Percentiles rank a stretch among this genome's conserved stretches.
phyloP scores from a whole-genome alignment of 768 basidiomycete species.

The Cubamyces lactineus region DNA sequence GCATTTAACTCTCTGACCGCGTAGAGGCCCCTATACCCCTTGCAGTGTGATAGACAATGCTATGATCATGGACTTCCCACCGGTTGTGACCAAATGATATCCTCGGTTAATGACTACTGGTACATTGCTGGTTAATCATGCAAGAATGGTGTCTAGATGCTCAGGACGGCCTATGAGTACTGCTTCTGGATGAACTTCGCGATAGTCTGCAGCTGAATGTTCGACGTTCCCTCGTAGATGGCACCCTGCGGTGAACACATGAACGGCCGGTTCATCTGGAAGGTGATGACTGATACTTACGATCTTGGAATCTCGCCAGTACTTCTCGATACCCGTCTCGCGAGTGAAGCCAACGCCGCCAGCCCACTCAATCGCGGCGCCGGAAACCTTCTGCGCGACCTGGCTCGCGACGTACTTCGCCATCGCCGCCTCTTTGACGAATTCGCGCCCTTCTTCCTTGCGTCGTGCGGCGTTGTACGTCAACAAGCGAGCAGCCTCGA shows the following conservation, averaged over 20 bases:
- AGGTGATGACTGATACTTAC: slow-evolving; percentile 48
- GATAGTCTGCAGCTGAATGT: slow-evolving; percentile 97
- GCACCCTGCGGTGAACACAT: slow-evolving; percentile 58
- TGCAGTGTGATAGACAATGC: too few species aligned
- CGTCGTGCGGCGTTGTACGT: slow-evolving; percentile 97
- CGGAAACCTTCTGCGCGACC: slow-evolving; percentile 86
- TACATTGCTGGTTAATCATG: neutral
- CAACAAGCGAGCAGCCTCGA: slow-evolving; percentile 86
- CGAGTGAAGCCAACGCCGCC: slow-evolving; percentile 92
- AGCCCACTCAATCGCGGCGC: slow-evolving; percentile 94
- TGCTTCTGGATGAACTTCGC: slow-evolving; percentile 89
- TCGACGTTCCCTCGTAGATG: slow-evolving; percentile 95
- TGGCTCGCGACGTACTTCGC: slow-evolving; percentile 93
- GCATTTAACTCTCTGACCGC: neutral
- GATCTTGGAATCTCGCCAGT: slow-evolving; percentile 95
- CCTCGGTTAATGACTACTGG: neutral
- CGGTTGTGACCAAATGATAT: too few species aligned
- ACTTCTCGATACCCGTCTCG: slow-evolving; percentile 96
- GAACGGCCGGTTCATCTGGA: slow-evolving; percentile 11
- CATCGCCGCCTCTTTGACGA: slow-evolving; percentile 96
- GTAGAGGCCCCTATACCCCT: too few species aligned
- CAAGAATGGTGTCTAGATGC: neutral
- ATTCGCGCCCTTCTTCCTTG: slow-evolving; percentile 86
- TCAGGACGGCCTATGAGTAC: slow-evolving; percentile 51
- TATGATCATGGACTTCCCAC: neutral